Base-by-base conservation (phyloP, 2,329 filamentous ascomycete genomes). In the Verticillium isaacii region DNA sequence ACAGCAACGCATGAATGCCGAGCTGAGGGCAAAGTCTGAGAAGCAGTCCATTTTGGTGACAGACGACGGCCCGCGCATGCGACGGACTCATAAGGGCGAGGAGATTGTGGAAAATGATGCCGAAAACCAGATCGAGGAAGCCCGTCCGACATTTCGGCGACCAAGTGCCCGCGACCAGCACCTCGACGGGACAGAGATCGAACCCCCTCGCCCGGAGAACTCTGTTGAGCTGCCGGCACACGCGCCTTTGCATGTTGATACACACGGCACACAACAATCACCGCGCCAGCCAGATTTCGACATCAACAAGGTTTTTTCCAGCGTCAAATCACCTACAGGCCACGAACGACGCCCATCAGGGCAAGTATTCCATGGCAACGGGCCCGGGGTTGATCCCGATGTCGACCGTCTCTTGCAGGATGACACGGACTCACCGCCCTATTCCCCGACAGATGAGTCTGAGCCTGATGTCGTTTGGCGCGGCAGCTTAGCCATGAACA, bases 31-130 rank as follows among this genome's bases (percentile, higher is more conserved):
- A 58, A 85, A 87, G 64, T 87, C 88, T 0, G 91, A 95, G 71
- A 91, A 93, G 69, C 91, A 94, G 73, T 91, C 94, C 56, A 93
- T 95, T 56, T 84, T 96, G 37, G 88, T 94, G 63, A 85, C 92
- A 15, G 86, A 91, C 23, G 87, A 90, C 19, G 83, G 86, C 57
- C 92, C 93, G 4, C 87, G 93, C 3, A 89, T 97, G 61, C 86
- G 93, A 69, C 88, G 91, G 67, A 97, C 94, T 2, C 94, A 98
- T 78, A 98, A 98, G 75, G 95, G 95, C 14, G 93, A 97, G 62
- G 95, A 98, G 72, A 75, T 97, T 17, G 84, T 98, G 17, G 93
- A 94, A 64, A 87, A 90, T 56, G 92, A 96, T 37, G 81, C 77
- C n/a, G 73, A 76, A 41, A 63, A 75, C n/a, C 63, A 66, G 19